Conservation (phyloP, 768 basidiomycete species). For the Scleroderma bovista region DNA sequence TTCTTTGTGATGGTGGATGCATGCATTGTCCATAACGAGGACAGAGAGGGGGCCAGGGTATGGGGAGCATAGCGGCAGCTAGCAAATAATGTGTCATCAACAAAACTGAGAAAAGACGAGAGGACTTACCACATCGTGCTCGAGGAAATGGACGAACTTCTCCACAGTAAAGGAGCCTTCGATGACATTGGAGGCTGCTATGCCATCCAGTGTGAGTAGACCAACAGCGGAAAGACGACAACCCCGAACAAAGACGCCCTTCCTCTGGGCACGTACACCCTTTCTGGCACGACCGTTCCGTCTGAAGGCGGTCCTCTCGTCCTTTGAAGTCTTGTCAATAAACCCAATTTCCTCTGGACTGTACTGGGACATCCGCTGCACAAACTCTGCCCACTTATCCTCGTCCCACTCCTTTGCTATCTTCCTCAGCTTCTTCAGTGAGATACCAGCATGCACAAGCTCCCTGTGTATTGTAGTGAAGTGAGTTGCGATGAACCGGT, state of each 20-base stretch:
- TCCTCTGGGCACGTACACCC: neutral
- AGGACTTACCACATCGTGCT: neutral
- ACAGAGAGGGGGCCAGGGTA: slow-evolving; percentile 33
- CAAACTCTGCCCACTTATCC: slow-evolving; percentile 17
- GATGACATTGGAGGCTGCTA: slow-evolving; percentile 21
- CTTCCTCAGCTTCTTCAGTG: slow-evolving; percentile 27
- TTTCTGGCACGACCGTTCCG: neutral
- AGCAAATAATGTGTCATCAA: neutral
- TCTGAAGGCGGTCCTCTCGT: neutral
- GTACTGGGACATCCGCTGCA: slow-evolving; percentile 3
- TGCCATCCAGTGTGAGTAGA: neutral
- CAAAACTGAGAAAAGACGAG: neutral
- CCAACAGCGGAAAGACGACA: neutral
- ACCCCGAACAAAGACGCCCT: neutral
- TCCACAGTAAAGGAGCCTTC: slow-evolving; percentile 27
- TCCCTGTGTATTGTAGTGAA: neutral
- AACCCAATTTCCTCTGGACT: neutral
- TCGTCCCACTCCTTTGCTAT: slow-evolving; percentile 30
- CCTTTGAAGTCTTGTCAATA: neutral
- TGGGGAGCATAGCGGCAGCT: slow-evolving; percentile 23
- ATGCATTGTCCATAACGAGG: slow-evolving; percentile 35
- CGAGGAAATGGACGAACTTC: slow-evolving; percentile 17
- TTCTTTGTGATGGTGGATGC: slow-evolving; percentile 32
- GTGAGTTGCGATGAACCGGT: slow-evolving; percentile 1
- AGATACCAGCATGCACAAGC: slow-evolving; percentile 12